Evolutionary conservation across 1,139 yeast genomes (phyloP).

Genomic region (Yamadazyma trypodendri): DNA sequence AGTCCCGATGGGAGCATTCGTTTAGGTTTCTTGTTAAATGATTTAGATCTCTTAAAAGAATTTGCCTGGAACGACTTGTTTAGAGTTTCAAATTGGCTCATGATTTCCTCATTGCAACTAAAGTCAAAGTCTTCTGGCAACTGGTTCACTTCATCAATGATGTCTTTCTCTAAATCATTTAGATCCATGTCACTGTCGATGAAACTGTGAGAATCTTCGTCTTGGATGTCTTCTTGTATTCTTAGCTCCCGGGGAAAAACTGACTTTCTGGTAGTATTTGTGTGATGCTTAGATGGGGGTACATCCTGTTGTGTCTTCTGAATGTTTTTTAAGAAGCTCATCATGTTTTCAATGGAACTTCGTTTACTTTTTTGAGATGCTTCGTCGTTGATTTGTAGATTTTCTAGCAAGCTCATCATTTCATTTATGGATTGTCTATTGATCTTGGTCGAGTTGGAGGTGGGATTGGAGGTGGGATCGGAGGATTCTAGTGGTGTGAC

Average conservation of each 20-base stretch:
- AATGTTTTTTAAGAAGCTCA: constrained; percentile 16
- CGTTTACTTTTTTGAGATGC: constrained; percentile 13
- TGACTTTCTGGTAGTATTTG: neutral
- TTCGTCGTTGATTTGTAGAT: constrained; percentile 15
- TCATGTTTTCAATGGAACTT: constrained; percentile 19
- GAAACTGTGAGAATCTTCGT: neutral
- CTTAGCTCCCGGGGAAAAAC: neutral
- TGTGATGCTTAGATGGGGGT: neutral
- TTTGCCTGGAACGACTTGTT: constrained; percentile 12
- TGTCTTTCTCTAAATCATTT: constrained; percentile 32
- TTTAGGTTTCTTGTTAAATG: constrained; percentile 38
- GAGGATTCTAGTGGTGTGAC: no score
- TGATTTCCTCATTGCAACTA: constrained; percentile 24
- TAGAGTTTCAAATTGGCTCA: constrained; percentile 13
- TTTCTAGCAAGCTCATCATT: constrained; percentile 25
- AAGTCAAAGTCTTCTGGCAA: constrained; percentile 63
- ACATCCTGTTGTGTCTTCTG: constrained; percentile 10
- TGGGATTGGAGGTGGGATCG: neutral
- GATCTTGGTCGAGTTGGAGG: constrained; percentile 6
- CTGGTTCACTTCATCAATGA: constrained; percentile 53
- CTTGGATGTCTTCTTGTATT: constrained; percentile 1
- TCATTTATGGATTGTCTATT: constrained; percentile 26
- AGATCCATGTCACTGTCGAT: constrained; percentile 14
- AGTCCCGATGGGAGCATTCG: constrained; percentile 19
- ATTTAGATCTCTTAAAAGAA: constrained; percentile 29